Evolutionary conservation across 1,284 basidiomycete genomes (phyloP), one percentile per base, ranked within the genome.

Genomic region (Rhizoctonia solani): DNA sequence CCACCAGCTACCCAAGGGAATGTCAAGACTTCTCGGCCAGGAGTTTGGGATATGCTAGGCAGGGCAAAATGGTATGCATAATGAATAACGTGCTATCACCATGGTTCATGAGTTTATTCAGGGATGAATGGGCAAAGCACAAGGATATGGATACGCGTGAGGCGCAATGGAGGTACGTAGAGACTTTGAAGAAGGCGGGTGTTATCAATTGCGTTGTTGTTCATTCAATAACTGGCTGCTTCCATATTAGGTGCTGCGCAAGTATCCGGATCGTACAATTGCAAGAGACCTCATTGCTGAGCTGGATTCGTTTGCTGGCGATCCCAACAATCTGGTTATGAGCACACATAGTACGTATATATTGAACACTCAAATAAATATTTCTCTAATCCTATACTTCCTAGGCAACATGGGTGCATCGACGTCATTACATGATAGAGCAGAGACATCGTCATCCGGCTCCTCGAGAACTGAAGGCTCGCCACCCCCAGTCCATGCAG

Each of bases 41-140:
- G 88, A 14, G 87, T 96, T 41, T 92, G 89, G 81, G 93, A 98
- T 76, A 90, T 97, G 87, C 81, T 98, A 13, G 93, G 93, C 34
- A 83, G 95, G 71, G 95, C 95, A 19, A 98, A 98, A 79, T 98
- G 95, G 95, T 93, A 71, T 56, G 81, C 70, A 13, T n/a, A n/a
- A n/a, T n/a, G 32, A 32, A 16, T 14, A 27, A 29, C 2, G 14
- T 21, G 13, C 14, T 25, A 25, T 30, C 25, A 55, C 44, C 53
- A 41, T 58, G 50, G 9, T 27, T 67, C 39, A 16, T 50, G 47
- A 27, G 50, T 52, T 56, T 49, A 70, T 73, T 25, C 71, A 95
- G 93, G 93, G 94, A 96, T 78, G 93, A 93, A 32, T 98, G 95
- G 95, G 87, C 89, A 52, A 95, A 93, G 74, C 92, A 95, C 74